Base-by-base conservation (phyloP, 2,329 filamentous ascomycete species). In the Sphaerostilbella broomeana region DNA sequence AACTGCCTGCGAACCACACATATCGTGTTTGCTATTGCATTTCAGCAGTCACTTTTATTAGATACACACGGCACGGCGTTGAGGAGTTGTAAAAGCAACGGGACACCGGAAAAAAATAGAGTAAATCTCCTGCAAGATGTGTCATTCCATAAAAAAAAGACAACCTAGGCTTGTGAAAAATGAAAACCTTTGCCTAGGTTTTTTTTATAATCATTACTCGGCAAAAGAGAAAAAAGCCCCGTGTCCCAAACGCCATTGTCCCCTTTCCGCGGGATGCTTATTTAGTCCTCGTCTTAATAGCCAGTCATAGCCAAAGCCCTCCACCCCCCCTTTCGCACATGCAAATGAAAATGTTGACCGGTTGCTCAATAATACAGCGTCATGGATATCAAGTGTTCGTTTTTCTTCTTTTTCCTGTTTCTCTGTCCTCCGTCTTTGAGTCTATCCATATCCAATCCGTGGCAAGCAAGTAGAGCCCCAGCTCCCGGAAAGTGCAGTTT, bases 401-500 rank as follows among this genome's bases (percentile, higher is more conserved):
- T 46, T 40, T 13, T 19, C 42, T n/a, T n/a, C n/a, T n/a, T n/a
- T n/a, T n/a, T n/a, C n/a, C n/a, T n/a, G n/a, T n/a, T n/a, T n/a
- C n/a, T n/a, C n/a, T n/a, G n/a, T 19, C 33, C 25, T 22, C 47
- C 46, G 43, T 49, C 49, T 44, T 35, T 45, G 48, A 43, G 43
- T 54, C 51, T 51, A 54, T 54, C 40, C 40, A 40, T 55, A 51
- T 55, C 51, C 52, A 55, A 54, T 42, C 32, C 32, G 12, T 25
- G 12, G 22, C 8, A 25, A 25, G 12, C 22, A 12, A 12, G 8
- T 8, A 25, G 22, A 8, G 8, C 22, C 22, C 22, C 22, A 4
- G 22, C 22, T 12, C 8, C 22, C 22, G 22, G 8, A 25, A 25
- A 12, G 22, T 25, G 22, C 12, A 3, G 8, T 25, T 25, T 25